Evolutionary conservation across 2,329 filamentous ascomycete species (phyloP).

Genomic region (Nemania serpens): DNA sequence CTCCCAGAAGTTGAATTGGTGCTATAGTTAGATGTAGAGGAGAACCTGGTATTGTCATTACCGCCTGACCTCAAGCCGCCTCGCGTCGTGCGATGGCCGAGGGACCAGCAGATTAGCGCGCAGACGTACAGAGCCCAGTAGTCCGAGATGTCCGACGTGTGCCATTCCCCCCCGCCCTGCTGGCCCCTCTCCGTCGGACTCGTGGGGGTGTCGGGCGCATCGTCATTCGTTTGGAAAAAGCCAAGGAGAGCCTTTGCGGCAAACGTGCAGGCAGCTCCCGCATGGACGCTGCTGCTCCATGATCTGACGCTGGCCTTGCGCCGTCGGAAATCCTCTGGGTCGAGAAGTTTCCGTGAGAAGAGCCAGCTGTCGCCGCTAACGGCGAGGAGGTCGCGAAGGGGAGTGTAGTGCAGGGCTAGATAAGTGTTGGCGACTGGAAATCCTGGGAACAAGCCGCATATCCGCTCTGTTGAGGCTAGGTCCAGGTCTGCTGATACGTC

Average conservation of each 20-base stretch:
- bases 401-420: slow-evolving; percentile 61
- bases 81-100: slow-evolving; percentile 45
- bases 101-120: slow-evolving; percentile 64
- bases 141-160: slow-evolving; percentile 73
- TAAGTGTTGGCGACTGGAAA: slow-evolving; percentile 57
- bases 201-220: slow-evolving; percentile 21
- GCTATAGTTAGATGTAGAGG: slow-evolving; percentile 18
- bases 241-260: slow-evolving; percentile 57
- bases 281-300: slow-evolving; percentile 43
- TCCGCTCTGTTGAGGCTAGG: slow-evolving; percentile 35
- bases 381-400: slow-evolving; percentile 61
- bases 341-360: slow-evolving; percentile 58
- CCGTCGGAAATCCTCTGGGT: slow-evolving; percentile 49
- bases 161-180: slow-evolving; percentile 28
- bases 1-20: slow-evolving; percentile 36
- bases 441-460: slow-evolving; percentile 50
- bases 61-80: slow-evolving; percentile 26
- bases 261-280: slow-evolving; percentile 52
- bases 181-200: slow-evolving; percentile 6
- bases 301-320: slow-evolving; percentile 52
- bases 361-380: slow-evolving; percentile 64
- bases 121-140: slow-evolving; percentile 78
- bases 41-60: slow-evolving; percentile 5
- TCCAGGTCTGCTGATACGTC: slow-evolving; percentile 31
- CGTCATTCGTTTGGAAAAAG: slow-evolving; percentile 45